phyloP scores from a whole-genome alignment of 2,329 filamentous ascomycete genomes.

The Xylaria sp. region DNA sequence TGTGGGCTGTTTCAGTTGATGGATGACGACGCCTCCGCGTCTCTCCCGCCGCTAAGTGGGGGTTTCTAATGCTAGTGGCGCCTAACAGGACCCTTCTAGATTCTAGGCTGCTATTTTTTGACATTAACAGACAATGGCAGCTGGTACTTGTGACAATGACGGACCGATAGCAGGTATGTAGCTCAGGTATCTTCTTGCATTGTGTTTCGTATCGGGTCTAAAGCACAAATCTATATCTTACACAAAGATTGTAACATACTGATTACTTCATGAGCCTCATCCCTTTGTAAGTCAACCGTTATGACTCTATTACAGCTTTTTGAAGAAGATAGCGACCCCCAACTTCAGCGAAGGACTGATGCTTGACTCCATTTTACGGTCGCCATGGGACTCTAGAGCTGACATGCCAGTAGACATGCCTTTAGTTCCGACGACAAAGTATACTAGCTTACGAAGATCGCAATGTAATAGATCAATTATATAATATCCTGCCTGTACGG shows the following conservation, averaged over 20 bases:
- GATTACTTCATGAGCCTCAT: no score
- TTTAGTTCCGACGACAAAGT: conserved; percentile 29
- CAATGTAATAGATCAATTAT: no score
- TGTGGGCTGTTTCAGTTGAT: conserved; percentile 21
- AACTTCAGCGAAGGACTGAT: no score
- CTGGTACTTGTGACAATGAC: neutral
- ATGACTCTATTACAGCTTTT: no score
- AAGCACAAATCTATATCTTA: no score
- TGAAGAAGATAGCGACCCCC: no score
- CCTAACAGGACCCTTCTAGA: neutral
- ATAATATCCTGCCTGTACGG: no score
- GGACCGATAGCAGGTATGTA: neutral
- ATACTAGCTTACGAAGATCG: conserved; percentile 42
- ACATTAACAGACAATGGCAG: neutral
- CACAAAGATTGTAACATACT: no score
- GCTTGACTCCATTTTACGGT: no score
- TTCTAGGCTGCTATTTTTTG: neutral
- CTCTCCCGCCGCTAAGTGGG: conserved; percentile 5
- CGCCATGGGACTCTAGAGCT: no score
- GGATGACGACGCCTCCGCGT: conserved; percentile 28
- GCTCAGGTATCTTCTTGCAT: conserved; percentile 38
- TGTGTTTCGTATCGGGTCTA: neutral
- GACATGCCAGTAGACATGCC: no score
- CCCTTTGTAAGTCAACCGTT: no score
- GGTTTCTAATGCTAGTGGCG: neutral